Evolutionary conservation across 2,329 filamentous ascomycete species (phyloP), one percentile per base, ranked within the genome.

Genomic region (Neofusicoccum cordaticola): DNA sequence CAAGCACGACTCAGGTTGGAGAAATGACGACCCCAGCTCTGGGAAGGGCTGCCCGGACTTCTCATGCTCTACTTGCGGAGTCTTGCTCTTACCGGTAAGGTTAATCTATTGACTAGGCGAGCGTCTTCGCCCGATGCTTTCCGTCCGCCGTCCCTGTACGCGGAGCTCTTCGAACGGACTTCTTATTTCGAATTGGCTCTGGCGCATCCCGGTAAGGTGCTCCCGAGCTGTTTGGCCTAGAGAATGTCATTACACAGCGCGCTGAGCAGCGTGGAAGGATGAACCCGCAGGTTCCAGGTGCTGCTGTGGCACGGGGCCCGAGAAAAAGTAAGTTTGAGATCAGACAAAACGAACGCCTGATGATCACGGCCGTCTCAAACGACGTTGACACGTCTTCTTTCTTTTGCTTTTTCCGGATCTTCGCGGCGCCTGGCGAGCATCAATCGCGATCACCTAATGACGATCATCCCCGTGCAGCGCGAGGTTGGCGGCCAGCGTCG

Each of bases 351-450:
- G n/a, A 34, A 44, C 7, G 39, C 12, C 37, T 39, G 37, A 39
- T 2, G 37, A 39, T 39, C 9, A 15, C 13, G 7, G 17, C 7
- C 17, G 15, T 44, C 15, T 22, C 42, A 19, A 45, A 35, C 27
- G 41, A 35, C 15, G 41, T 19, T 47, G 15, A 35, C 27, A 17
- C 19, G 35, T 47, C n/a, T 9, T 15, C 11, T 17, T 2, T 13
- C 7, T n/a, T 8, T 58, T 60, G 56, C 56, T 48, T 60, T 60
- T 60, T 48, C 41, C 56, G 56, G 56, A 47, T 60, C 56, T 47
- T 60, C 42, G 56, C 56, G 56, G 42, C 22, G 19, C 37, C 53
- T 6, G 11, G 37, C 22, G 51, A 35, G 35, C 35, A 53, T 34
- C 56, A 13, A 60, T 60, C 56, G 56, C 56, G 56, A 60, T 60